These are phyloP conservation scores for Endothia cerciana DNA, from an alignment of 2,329 filamentous ascomycete genomes.

Conservation along the genomic window DNA sequence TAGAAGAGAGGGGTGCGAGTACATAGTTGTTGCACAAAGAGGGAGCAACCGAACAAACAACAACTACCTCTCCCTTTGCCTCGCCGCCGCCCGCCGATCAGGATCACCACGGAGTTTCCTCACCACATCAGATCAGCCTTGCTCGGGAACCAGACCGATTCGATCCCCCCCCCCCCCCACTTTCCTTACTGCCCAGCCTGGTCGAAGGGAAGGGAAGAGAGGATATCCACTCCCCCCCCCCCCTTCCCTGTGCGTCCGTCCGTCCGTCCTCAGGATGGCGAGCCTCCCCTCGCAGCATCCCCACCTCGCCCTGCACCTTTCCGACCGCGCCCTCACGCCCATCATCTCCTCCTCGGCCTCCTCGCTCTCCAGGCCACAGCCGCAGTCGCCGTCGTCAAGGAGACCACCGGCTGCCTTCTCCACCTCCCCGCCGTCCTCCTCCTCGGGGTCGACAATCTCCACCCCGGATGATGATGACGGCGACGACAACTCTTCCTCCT, in stretches of 20 bases:
- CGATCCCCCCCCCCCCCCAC: too few species aligned
- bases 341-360: slow-evolving; percentile 56
- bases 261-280: slow-evolving; percentile 38
- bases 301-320: slow-evolving; percentile 58
- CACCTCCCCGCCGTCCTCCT: slow-evolving; percentile 19
- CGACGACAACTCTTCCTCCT: slow-evolving; percentile 13
- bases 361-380: slow-evolving; percentile 38
- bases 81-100: background rate
- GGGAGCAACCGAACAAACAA: too few species aligned
- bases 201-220: background rate
- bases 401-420: slow-evolving; percentile 17
- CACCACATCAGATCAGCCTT: background rate
- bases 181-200: background rate
- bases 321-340: slow-evolving; percentile 60
- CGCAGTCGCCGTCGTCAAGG: slow-evolving; percentile 36
- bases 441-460: slow-evolving; percentile 3
- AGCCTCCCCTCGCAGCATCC: slow-evolving; percentile 54
- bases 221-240: background rate
- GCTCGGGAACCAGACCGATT: background rate
- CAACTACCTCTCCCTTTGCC: background rate
- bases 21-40: too few species aligned
- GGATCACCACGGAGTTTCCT: background rate
- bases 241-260: background rate
- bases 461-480: background rate
- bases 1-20: too few species aligned